Conservation (phyloP, 306 rosid genomes). For the Rubus idaeus region DNA sequence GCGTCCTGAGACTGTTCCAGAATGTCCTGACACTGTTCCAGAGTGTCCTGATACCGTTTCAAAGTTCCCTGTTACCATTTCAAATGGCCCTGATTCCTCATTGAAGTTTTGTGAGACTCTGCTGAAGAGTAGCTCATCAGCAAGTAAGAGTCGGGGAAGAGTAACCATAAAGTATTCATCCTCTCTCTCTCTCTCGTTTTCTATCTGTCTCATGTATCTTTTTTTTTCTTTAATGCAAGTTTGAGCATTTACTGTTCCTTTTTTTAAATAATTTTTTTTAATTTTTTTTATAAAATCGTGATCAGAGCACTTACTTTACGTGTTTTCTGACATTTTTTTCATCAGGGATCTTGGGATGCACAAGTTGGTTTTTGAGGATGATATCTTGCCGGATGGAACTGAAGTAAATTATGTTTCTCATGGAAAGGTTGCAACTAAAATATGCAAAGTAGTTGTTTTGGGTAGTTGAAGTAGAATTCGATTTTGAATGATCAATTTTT, state of each 20-base stretch:
- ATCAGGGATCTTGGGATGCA: conserved; percentile 85
- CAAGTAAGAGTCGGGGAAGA: conserved; percentile 74
- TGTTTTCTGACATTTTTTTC: conserved; percentile 10
- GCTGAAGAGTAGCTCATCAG: conserved; percentile 45
- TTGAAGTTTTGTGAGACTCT: background rate
- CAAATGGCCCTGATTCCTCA: background rate
- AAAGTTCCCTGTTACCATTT: background rate
- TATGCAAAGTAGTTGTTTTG: conserved; percentile 2
- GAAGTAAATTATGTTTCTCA: conserved; percentile 72
- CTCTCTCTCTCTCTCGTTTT: conserved; percentile 8
- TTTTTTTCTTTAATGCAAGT: background rate
- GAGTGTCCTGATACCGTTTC: background rate
- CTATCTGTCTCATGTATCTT: background rate
- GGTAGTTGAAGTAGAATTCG: conserved; percentile 11
- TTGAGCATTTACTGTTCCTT: background rate
- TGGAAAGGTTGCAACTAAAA: conserved; percentile 60
- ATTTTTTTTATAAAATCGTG: background rate
- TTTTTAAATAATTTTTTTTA: too few species aligned
- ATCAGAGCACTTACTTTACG: conserved; percentile 3
- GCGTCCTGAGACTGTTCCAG: background rate
- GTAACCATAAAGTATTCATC: conserved; percentile 68
- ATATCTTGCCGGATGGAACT: conserved; percentile 78
- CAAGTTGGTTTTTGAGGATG: conserved; percentile 82
- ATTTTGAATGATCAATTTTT: conserved; percentile 27
- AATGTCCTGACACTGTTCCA: background rate